A percentile compares a stretch with the other conserved stretches of the same genome.
Conservation (phyloP, 2,329 filamentous ascomycete species). For the Fusarium sarcochroum region DNA sequence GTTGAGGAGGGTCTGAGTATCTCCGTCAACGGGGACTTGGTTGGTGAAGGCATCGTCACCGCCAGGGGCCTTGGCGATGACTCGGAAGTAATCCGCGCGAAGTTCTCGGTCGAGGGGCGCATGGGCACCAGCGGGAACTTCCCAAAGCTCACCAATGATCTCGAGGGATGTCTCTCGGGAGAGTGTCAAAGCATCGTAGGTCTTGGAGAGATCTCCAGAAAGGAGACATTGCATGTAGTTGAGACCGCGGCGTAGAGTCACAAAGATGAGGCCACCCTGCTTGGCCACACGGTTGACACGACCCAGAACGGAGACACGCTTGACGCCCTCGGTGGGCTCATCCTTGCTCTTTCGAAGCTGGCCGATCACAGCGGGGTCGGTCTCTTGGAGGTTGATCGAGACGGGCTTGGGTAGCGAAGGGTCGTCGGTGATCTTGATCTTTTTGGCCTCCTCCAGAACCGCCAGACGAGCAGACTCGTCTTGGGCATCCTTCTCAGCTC, state of each 20-base stretch:
- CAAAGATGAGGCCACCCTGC: slow-evolving; percentile 88
- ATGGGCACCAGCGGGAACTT: slow-evolving; percentile 83
- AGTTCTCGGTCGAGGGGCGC: slow-evolving; percentile 90
- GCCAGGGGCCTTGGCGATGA: slow-evolving; percentile 79
- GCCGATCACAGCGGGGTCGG: slow-evolving; percentile 49
- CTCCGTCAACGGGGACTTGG: slow-evolving; percentile 59
- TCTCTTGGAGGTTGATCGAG: slow-evolving; percentile 78
- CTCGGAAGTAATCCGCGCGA: slow-evolving; percentile 89
- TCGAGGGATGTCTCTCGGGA: slow-evolving; percentile 90
- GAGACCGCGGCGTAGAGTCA: slow-evolving; percentile 86
- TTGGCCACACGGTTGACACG: slow-evolving; percentile 84
- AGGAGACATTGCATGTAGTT: slow-evolving; percentile 73
- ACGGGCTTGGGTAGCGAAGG: slow-evolving; percentile 78
- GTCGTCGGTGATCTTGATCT: slow-evolving; percentile 68
- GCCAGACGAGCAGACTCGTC: slow-evolving; percentile 42
- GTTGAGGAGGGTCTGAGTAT: slow-evolving; percentile 73
- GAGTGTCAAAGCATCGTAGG: slow-evolving; percentile 90
- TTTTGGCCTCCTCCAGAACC: slow-evolving; percentile 49
- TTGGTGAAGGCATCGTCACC: slow-evolving; percentile 95
- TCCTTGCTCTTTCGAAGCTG: slow-evolving; percentile 54
- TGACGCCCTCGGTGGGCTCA: slow-evolving; percentile 42
- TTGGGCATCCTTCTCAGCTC: slow-evolving; percentile 47
- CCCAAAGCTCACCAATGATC: slow-evolving; percentile 85
- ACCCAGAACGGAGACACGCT: slow-evolving; percentile 81
- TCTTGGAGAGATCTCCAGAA: slow-evolving; percentile 83